Conservation (phyloP, 768 basidiomycete species). For the Hemileccinum rubropunctum region DNA sequence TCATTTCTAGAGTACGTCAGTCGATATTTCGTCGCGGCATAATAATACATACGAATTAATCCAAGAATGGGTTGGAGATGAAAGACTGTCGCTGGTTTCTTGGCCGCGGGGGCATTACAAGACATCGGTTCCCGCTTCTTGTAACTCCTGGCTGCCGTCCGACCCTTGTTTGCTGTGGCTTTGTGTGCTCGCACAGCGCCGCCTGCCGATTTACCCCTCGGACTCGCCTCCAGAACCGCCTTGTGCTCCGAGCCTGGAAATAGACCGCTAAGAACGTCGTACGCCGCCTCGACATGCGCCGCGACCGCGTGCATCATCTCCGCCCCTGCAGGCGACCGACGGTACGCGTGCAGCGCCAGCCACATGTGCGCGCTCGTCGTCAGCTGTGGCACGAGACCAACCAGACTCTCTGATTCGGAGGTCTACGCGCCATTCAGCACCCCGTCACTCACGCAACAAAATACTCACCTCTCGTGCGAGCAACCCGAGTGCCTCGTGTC, state of each 20-base stretch:
- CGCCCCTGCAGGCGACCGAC: conserved; percentile 36
- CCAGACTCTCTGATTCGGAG: conserved; percentile 29
- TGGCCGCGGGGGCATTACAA: neutral
- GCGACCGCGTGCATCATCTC: conserved; percentile 46
- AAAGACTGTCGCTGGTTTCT: conserved; percentile 4
- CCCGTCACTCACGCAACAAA: neutral
- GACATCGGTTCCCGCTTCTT: conserved; percentile 3
- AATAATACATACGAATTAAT: conserved; percentile 49
- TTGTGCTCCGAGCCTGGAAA: conserved; percentile 26
- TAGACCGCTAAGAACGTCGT: conserved; percentile 42
- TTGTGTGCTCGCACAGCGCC: conserved; percentile 8
- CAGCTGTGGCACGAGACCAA: conserved; percentile 43
- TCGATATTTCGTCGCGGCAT: neutral
- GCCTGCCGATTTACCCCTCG: conserved; percentile 19
- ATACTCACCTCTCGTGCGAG: conserved; percentile 41
- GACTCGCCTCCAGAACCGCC: conserved; percentile 9
- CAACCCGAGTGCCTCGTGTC: conserved; percentile 41
- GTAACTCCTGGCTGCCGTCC: neutral
- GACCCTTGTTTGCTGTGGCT: conserved; percentile 39
- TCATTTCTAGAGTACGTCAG: conserved; percentile 42
- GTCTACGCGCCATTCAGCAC: conserved; percentile 19
- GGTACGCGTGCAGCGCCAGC: conserved; percentile 70
- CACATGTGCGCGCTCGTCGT: conserved; percentile 59
- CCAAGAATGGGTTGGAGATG: conserved; percentile 38
- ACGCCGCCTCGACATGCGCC: conserved; percentile 53